phyloP scores from a whole-genome alignment of 208 protist genomes.

The Trypanosomatidae sp. region DNA sequence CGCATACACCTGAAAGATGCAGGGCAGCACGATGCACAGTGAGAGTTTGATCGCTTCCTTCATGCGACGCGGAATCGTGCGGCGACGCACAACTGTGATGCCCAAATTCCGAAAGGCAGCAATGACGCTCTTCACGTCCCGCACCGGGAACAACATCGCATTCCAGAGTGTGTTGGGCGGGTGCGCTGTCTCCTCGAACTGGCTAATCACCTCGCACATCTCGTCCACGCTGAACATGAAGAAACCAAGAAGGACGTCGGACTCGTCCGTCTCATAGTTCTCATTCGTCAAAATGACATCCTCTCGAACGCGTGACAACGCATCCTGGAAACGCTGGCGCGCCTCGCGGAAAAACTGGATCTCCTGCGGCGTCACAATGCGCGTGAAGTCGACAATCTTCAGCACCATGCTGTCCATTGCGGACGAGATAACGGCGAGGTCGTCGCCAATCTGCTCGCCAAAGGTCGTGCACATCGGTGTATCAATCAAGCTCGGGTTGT shows the following conservation, averaged over 20 bases:
- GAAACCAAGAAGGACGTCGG: slow-evolving; percentile 86
- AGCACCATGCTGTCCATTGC: slow-evolving; percentile 91
- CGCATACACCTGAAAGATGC: slow-evolving; percentile 90
- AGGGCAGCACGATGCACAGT: slow-evolving; percentile 83
- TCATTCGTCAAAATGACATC: slow-evolving; percentile 91
- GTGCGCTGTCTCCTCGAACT: slow-evolving; percentile 56
- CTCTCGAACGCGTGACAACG: slow-evolving; percentile 79
- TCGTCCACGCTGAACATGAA: slow-evolving; percentile 93
- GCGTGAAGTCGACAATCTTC: slow-evolving; percentile 87
- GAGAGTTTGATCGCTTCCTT: slow-evolving; percentile 92
- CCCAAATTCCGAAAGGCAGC: slow-evolving; percentile 57
- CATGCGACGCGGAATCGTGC: slow-evolving; percentile 72
- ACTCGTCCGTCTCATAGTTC: slow-evolving; percentile 89
- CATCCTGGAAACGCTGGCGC: slow-evolving; percentile 83
- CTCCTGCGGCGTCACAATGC: slow-evolving; percentile 62
- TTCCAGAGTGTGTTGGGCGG: slow-evolving; percentile 52
- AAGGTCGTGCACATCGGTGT: slow-evolving; percentile 81
- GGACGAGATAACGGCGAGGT: slow-evolving; percentile 76
- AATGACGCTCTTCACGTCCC: slow-evolving; percentile 68
- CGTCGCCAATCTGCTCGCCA: slow-evolving; percentile 67
- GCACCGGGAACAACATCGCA: slow-evolving; percentile 47
- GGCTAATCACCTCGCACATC: slow-evolving; percentile 81
- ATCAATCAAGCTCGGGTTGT: slow-evolving; percentile 64
- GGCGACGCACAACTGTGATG: slow-evolving; percentile 41
- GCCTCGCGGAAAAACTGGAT: slow-evolving; percentile 77